phyloP scores from a whole-genome alignment of 2,329 filamentous ascomycete genomes.

The Westerdykella aurantiaca region DNA sequence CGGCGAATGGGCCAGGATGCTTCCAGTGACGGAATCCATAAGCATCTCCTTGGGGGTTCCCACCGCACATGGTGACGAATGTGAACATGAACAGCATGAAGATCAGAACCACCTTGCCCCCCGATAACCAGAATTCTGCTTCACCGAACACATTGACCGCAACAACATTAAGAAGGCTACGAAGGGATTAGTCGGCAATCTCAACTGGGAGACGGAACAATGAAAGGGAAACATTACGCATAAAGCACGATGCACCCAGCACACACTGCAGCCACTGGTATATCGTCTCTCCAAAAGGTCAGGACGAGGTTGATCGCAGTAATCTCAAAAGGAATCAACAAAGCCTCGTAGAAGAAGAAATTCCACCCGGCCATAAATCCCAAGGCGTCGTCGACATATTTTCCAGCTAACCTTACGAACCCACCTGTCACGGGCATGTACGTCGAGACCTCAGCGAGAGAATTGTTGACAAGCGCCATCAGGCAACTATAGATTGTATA shows the following conservation, averaged over 20 bases:
- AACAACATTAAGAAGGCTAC: conserved; percentile 44
- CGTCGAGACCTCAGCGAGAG: conserved; percentile 59
- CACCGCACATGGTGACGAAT: conserved; percentile 44
- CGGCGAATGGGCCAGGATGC: conserved; percentile 31
- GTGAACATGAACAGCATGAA: conserved; percentile 43
- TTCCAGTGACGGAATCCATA: conserved; percentile 45
- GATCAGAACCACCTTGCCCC: conserved; percentile 44
- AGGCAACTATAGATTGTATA: conserved; percentile 53
- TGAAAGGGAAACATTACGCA: conserved; percentile 25
- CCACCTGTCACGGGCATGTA: conserved; percentile 59
- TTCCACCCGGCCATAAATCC: conserved; percentile 52
- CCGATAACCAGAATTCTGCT: conserved; percentile 42
- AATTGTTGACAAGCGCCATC: conserved; percentile 59
- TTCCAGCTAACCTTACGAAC: conserved; percentile 59
- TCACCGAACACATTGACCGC: conserved; percentile 44
- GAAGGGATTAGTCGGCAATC: conserved; percentile 8
- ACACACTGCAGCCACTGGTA: conserved; percentile 38
- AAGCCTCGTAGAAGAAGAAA: conserved; percentile 48
- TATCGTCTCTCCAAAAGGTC: conserved; percentile 43
- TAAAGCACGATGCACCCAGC: conserved; percentile 40
- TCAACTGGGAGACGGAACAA: background rate
- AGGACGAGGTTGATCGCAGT: conserved; percentile 40
- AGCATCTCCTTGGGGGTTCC: conserved; percentile 39
- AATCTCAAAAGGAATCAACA: conserved; percentile 50
- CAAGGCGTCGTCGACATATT: conserved; percentile 61